Base-by-base conservation (phyloP, 805 yeast species). In the Maudiozyma bulderi region DNA sequence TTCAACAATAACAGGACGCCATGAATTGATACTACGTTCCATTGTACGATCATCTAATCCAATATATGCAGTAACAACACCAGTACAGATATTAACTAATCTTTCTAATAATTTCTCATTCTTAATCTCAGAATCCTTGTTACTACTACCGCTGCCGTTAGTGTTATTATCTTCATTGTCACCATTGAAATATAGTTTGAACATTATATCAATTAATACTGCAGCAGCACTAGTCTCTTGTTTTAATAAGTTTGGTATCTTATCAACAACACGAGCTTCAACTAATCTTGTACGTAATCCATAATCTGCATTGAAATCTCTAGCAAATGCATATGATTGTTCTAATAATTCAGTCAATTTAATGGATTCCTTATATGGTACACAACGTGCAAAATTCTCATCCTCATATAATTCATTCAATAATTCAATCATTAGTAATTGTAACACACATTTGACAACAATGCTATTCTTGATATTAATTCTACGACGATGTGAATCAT, bases 181-280 rank as follows among this genome's bases (percentile, higher is more conserved):
- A 6, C 15, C 30, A 13, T 65, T 65, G 52, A 65, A 52, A 64
- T 87, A 89, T 60, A 91, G 70, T 58, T 84, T 76, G 73, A 91
- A 86, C 73, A 86, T 73, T 43, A 90, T 76, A 57, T 83, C 81
- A 54, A 91, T 81, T 63, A 82, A 85, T 1, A 89, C 95, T 1
- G 95, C 91, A 1, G 95, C 83, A 0, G 96, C 81, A 35, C 88
- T 80, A 0, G 95, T 82, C 66, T 95, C 99, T 67, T 95, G 99
- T 58, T 86, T 86, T 57, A 90, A 71, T 57, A 93, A 70, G 58
- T 93, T 95, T 20, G 99, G 99, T 48, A 91, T 75, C 61, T 90
- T 83, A 59, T 88, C 95, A 68, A 90, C 91, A 40, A 89, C 82
- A 1, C 96, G 96, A 3, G 93, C 86, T 59, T 88, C 86, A 82